These are phyloP conservation scores for Plasmodium cynomolgi DNA, from an alignment of 169 alveolate genomes.

Conservation along the genomic window DNA sequence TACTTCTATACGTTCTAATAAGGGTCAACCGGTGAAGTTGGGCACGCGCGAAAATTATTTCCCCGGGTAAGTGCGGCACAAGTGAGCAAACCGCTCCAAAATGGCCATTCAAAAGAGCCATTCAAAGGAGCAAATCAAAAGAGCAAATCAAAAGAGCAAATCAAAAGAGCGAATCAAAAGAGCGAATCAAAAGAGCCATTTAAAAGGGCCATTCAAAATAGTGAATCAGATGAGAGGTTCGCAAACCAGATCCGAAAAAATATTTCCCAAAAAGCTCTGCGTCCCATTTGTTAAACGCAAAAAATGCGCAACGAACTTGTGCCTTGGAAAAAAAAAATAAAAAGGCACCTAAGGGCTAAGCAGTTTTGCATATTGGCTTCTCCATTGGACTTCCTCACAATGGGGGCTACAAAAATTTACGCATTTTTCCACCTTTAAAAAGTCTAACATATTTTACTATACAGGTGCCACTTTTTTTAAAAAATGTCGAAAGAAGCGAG, in stretches of 20 bases:
- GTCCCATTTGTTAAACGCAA: neutral
- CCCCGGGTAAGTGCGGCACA: neutral
- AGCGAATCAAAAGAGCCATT: neutral
- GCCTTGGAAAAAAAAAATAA: neutral
- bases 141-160: neutral
- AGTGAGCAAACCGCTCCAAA: neutral
- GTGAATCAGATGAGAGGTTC: neutral
- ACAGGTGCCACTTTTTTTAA: neutral
- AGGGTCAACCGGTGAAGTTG: neutral
- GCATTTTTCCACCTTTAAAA: neutral
- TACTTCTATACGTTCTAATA: neutral
- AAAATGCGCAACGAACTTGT: neutral
- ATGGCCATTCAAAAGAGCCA: neutral
- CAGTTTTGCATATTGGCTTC: neutral
- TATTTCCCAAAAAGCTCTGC: neutral
- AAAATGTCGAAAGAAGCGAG: neutral
- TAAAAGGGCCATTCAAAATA: neutral
- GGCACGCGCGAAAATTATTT: neutral
- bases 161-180: neutral
- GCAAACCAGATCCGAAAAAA: neutral
- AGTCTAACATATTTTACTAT: neutral
- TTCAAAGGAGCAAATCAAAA: neutral
- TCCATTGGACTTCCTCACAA: neutral
- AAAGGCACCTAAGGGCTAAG: neutral
- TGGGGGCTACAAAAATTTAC: neutral